phyloP scores from a whole-genome alignment of 2,329 filamentous ascomycete species.

The Aphanocladium album region DNA sequence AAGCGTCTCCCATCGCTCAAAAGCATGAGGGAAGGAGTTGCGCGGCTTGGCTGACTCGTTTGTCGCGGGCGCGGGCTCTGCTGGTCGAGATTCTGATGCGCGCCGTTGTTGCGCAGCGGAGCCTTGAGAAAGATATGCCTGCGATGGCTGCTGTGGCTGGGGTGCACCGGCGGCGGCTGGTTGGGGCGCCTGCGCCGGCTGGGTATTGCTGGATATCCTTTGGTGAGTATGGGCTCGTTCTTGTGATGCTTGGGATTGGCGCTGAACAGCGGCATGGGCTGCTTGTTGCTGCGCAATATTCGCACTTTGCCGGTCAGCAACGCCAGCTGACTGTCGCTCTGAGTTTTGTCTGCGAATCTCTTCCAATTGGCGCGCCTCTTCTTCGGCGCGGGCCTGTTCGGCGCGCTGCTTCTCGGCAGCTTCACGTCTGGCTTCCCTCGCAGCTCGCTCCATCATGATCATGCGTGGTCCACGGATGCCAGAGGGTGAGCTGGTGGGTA shows the following conservation, averaged over 20 bases:
- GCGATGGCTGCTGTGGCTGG: conserved; percentile 5
- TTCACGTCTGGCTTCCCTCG: conserved; percentile 67
- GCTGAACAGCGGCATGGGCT: conserved; percentile 26
- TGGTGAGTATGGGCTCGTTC: conserved; percentile 7
- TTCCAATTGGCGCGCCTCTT: conserved; percentile 50
- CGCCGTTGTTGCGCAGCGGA: conserved; percentile 13
- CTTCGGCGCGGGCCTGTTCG: conserved; percentile 54
- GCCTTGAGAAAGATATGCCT: conserved; percentile 14
- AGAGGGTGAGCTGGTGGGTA: conserved; percentile 50
- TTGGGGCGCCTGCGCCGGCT: conserved; percentile 6
- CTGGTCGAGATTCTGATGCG: conserved; percentile 18
- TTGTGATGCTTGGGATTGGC: conserved; percentile 13
- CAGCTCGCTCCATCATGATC: conserved; percentile 83
- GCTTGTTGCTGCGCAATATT: conserved; percentile 27
- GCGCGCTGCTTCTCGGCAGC: conserved; percentile 54
- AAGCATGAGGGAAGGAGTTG: conserved; percentile 88
- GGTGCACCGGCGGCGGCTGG: not conserved
- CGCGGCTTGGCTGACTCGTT: conserved; percentile 37
- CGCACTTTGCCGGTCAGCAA: conserved; percentile 34
- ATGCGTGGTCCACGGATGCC: conserved; percentile 80
- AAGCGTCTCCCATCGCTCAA: conserved; percentile 93
- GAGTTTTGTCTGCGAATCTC: conserved; percentile 52
- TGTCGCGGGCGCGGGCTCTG: conserved; percentile 17
- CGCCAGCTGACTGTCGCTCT: conserved; percentile 55
- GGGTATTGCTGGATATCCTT: conserved; percentile 8